phyloP scores from a whole-genome alignment of 179 eudicot species.

The Vitellaria paradoxa region DNA sequence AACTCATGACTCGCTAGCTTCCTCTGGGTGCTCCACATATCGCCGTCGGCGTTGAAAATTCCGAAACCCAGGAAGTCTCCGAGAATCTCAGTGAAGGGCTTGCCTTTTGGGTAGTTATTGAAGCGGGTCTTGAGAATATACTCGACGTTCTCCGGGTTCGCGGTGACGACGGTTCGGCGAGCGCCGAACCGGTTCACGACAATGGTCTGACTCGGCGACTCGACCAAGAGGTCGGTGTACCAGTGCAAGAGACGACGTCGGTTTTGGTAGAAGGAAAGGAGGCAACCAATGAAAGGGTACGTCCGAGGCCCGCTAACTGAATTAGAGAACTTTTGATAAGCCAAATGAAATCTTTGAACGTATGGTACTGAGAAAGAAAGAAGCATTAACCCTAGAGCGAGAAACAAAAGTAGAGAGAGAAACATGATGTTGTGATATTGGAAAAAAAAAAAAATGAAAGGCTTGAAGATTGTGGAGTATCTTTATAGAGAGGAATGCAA shows the following conservation, averaged over 20 bases:
- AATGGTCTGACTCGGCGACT: conserved; percentile 39
- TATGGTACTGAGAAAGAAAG: too few species aligned
- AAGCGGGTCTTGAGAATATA: conserved; percentile 52
- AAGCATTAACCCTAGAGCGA: too few species aligned
- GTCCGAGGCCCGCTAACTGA: conserved; percentile 30
- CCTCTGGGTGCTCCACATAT: conserved; percentile 53
- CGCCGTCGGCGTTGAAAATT: conserved; percentile 62
- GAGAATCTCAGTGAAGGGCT: conserved; percentile 37
- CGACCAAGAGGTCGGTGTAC: conserved; percentile 48
- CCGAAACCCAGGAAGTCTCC: conserved; percentile 59
- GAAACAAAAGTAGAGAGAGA: too few species aligned
- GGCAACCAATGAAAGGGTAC: conserved; percentile 60
- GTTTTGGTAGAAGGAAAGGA: conserved; percentile 43
- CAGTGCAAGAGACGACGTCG: conserved; percentile 46
- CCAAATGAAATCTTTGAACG: too few species aligned
- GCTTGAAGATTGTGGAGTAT: too few species aligned
- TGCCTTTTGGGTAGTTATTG: conserved; percentile 52
- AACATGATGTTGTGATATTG: too few species aligned
- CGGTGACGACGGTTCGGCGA: conserved; percentile 35
- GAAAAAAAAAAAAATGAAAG: too few species aligned
- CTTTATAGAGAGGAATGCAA: too few species aligned
- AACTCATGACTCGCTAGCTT: conserved; percentile 69
- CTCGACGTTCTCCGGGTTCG: conserved; percentile 57
- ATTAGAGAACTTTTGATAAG: too few species aligned
- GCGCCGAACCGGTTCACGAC: conserved; percentile 42